These are phyloP conservation scores for Anisodus tanguticus DNA, from an alignment of 257 asterid species.

Conservation along the genomic window DNA sequence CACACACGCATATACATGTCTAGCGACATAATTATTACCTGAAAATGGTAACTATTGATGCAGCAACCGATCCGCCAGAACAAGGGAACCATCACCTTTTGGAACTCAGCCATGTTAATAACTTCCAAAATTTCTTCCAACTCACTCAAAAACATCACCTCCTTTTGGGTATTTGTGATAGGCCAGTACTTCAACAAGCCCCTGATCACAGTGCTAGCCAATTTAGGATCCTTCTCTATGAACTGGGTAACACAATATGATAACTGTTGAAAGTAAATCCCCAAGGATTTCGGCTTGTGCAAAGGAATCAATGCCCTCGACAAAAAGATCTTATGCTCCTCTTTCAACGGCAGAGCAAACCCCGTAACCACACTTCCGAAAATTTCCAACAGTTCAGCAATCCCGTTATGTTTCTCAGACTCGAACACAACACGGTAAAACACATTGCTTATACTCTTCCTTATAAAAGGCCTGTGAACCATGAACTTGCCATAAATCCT, in stretches of 20 bases:
- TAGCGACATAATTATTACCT: conserved; percentile 52
- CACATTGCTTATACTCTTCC: conserved; percentile 70
- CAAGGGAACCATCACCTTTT: conserved; percentile 74
- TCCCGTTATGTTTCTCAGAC: conserved; percentile 76
- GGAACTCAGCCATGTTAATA: conserved; percentile 72
- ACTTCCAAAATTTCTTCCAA: conserved; percentile 80
- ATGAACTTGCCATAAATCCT: conserved; percentile 85
- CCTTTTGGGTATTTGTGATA: conserved; percentile 79
- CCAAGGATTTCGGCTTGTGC: conserved; percentile 85
- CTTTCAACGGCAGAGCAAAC: conserved; percentile 82
- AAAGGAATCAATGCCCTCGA: conserved; percentile 69
- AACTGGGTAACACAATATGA: conserved; percentile 74
- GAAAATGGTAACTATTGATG: conserved; percentile 77
- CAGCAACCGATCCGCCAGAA: conserved; percentile 72
- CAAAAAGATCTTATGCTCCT: conserved; percentile 82
- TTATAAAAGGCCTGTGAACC: conserved; percentile 78
- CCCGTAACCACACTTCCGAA: conserved; percentile 93
- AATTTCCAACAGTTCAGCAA: conserved; percentile 82
- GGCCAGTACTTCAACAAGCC: conserved; percentile 93
- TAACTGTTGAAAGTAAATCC: conserved; percentile 78
- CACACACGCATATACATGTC: neutral
- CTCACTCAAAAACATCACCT: conserved; percentile 89
- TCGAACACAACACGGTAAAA: conserved; percentile 71
- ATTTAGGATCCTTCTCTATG: conserved; percentile 80
- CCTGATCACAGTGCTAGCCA: conserved; percentile 63